phyloP scores from a whole-genome alignment of 2,329 filamentous ascomycete species.

The Ophiostoma angusticollis region DNA sequence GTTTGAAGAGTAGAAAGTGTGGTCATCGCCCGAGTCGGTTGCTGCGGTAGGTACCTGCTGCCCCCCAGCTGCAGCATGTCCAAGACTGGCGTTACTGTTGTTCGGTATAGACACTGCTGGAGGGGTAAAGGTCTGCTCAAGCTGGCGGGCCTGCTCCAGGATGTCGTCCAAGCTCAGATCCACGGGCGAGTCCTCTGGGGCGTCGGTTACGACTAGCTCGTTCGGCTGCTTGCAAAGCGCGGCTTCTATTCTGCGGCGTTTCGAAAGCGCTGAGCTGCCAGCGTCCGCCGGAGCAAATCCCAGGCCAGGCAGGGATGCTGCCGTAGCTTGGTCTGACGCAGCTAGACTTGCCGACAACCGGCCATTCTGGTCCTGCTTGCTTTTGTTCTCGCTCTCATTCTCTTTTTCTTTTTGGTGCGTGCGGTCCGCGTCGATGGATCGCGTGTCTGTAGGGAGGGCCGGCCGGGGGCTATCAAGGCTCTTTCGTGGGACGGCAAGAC shows the following conservation, averaged over 20 bases:
- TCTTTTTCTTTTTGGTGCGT: background rate
- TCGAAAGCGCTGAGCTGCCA: conserved; percentile 30
- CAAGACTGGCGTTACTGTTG: conserved; percentile 1
- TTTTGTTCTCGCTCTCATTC: conserved; percentile 17
- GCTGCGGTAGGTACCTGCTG: conserved; percentile 18
- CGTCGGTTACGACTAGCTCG: conserved; percentile 36
- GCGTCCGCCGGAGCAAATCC: conserved; percentile 14
- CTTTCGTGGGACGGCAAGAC: conserved; percentile 17
- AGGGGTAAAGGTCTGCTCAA: conserved; percentile 57
- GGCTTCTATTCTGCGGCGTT: conserved; percentile 70
- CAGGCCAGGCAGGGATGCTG: conserved; percentile 8
- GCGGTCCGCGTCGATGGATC: background rate
- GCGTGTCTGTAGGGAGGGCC: conserved; percentile 3
- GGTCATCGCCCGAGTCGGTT: conserved; percentile 80
- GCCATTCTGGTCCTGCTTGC: conserved; percentile 25
- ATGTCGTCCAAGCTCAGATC: conserved; percentile 64
- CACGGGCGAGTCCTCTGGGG: conserved; percentile 38
- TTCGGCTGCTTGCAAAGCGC: conserved; percentile 65
- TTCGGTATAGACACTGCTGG: conserved; percentile 23
- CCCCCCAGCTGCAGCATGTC: background rate
- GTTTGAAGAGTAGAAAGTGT: conserved; percentile 92
- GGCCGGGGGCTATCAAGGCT: conserved; percentile 14
- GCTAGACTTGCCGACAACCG: conserved; percentile 21
- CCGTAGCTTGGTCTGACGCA: conserved; percentile 15
- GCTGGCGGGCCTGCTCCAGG: conserved; percentile 53